These are phyloP conservation scores for Vickermania ingenoplastis DNA, from an alignment of 208 protist genomes.

Conservation along the genomic window DNA sequence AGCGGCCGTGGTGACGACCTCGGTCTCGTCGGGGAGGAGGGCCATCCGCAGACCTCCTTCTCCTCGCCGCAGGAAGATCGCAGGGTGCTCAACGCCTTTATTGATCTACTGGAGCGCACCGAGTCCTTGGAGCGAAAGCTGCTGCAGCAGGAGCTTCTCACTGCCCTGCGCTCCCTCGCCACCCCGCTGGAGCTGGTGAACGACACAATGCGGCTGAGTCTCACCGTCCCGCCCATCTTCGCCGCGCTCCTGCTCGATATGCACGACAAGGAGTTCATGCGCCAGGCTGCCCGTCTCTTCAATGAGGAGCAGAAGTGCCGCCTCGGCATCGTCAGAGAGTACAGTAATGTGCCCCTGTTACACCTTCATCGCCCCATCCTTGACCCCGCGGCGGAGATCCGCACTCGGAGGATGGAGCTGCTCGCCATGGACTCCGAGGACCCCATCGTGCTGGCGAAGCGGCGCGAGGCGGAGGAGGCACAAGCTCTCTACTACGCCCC, in stretches of 20 bases:
- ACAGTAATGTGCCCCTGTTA: conserved; percentile 45
- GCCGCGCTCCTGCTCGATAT: conserved; percentile 38
- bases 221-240: conserved; percentile 44
- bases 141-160: conserved; percentile 29
- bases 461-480: conserved; percentile 16
- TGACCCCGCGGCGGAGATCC: conserved; percentile 25
- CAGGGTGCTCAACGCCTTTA: conserved; percentile 17
- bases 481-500: conserved; percentile 15
- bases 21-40: too few species aligned
- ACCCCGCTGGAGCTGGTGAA: conserved; percentile 12
- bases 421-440: conserved; percentile 9
- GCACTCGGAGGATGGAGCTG: conserved; percentile 23
- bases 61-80: neutral
- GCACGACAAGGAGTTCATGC: conserved; percentile 22
- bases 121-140: conserved; percentile 56
- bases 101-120: conserved; percentile 41
- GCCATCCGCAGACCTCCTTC: too few species aligned
- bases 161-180: conserved; percentile 22
- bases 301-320: conserved; percentile 35
- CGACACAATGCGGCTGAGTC: conserved; percentile 9
- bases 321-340: conserved; percentile 32
- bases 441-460: conserved; percentile 7
- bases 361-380: conserved; percentile 49
- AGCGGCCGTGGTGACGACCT: too few species aligned
- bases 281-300: conserved; percentile 50